Evolutionary conservation across 2,329 filamentous ascomycete genomes (phyloP), one percentile per base, ranked within the genome.

Genomic region (Microcera coccophila): DNA sequence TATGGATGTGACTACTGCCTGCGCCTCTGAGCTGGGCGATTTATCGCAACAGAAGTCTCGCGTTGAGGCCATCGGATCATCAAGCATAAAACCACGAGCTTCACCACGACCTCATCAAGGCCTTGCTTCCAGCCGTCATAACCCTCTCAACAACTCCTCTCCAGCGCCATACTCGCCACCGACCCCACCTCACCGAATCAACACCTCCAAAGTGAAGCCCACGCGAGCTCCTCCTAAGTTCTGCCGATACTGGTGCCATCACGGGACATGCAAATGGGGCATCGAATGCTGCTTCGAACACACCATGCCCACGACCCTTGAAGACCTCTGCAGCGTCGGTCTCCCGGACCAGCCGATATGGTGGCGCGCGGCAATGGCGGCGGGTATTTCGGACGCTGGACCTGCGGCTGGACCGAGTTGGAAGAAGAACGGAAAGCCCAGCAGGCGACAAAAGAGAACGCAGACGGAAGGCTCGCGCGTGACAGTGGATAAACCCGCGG

Each of bases 161-260:
- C 16, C 16, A 5, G 16, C 33, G 4, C 18, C 33, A 9, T 17
- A 15, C 5, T 19, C 15, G 5, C 10, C 33, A 18, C 15, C 15
- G 9, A 35, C 33, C 4, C 15, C 33, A 9, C 33, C 33, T 8
- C 5, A 9, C 16, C 11, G 11, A 7, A 16, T n/a, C 15, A 14
- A n/a, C 11, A n/a, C n/a, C n/a, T n/a, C n/a, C n/a, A n/a, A n/a
- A n/a, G 9, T 15, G 8, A 20, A 18, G 10, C 5, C 18, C 8
- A 20, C 15, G 8, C 15, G 16, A 9, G 5, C 29, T 16, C 11
- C 29, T n/a, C 9, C 28, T 3, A 24, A 11, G 33, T 20, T 24
- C 15, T 59, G 75, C 57, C 66, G 68, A 11, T 62, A 72, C 56
- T 79, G 73, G 73, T 75, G 73, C 56, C 63, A 65, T 39, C 60